Evolutionary conservation across 2,329 filamentous ascomycete species (phyloP).

Genomic region (Hirsutella rhossiliensis): DNA sequence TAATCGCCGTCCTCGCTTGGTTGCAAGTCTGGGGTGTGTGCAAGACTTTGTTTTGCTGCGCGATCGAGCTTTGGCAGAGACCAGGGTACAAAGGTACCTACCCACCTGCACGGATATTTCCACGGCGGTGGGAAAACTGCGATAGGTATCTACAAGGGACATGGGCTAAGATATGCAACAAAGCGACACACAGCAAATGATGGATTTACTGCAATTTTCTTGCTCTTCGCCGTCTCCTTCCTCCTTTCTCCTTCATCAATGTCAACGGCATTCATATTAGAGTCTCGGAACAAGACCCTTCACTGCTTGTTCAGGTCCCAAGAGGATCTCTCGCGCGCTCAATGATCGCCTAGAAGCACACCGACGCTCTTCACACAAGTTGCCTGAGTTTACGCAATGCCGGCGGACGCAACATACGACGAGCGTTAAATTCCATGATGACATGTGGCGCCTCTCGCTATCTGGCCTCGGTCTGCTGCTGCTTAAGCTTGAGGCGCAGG

Average conservation of each 20-base stretch:
- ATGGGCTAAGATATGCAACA: slow-evolving; percentile 12
- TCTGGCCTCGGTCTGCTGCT: slow-evolving; percentile 39
- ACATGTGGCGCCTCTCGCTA: background rate
- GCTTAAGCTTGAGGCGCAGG: slow-evolving; percentile 75
- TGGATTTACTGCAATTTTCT: slow-evolving; percentile 11
- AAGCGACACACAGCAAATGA: slow-evolving; percentile 6
- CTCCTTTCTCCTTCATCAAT: slow-evolving; percentile 45
- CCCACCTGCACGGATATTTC: background rate
- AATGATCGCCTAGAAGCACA: slow-evolving; percentile 84
- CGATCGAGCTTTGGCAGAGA: slow-evolving; percentile 6
- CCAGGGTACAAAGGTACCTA: background rate
- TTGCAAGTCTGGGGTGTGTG: background rate
- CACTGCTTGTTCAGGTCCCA: slow-evolving; percentile 88
- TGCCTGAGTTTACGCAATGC: slow-evolving; percentile 42
- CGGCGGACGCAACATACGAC: slow-evolving; percentile 28
- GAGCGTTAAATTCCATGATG: slow-evolving; percentile 31
- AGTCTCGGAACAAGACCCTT: slow-evolving; percentile 91
- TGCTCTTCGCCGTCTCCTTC: slow-evolving; percentile 1
- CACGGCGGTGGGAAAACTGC: background rate
- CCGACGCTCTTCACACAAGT: slow-evolving; percentile 60
- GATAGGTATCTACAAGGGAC: background rate
- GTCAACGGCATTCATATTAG: slow-evolving; percentile 91
- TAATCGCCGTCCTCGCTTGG: background rate
- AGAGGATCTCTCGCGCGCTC: slow-evolving; percentile 86
- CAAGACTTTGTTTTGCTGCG: slow-evolving; percentile 7